A percentile compares a stretch with the other conserved stretches of the same genome.
Conservation (phyloP, 2,329 filamentous ascomycete genomes). For the Sporothrix variecibatus region DNA sequence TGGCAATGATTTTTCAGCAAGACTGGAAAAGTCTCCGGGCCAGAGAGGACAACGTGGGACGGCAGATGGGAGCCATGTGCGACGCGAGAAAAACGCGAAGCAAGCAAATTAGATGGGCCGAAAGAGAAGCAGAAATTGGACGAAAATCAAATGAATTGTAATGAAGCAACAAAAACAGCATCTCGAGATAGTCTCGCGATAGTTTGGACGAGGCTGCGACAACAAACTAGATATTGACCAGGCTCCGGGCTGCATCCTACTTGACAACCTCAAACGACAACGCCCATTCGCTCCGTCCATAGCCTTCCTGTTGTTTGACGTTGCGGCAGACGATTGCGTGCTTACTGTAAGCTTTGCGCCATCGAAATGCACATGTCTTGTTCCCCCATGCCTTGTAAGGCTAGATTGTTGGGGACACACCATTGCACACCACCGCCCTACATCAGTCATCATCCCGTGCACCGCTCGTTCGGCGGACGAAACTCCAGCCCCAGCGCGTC, state of each 20-base stretch:
- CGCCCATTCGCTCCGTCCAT: slow-evolving; percentile 14
- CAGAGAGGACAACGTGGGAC: background rate
- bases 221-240: background rate
- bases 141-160: background rate
- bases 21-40: slow-evolving; percentile 8
- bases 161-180: background rate
- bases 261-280: background rate
- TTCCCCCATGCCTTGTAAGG: background rate
- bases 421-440: background rate
- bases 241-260: background rate
- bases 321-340: slow-evolving; percentile 11
- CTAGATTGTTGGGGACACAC: background rate
- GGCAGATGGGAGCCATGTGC: background rate
- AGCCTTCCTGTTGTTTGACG: slow-evolving; percentile 46
- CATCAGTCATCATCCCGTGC: slow-evolving; percentile 50
- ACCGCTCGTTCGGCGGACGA: slow-evolving; percentile 66
- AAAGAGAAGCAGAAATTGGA: background rate
- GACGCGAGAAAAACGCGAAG: background rate
- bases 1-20: slow-evolving; percentile 10
- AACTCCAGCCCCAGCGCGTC: slow-evolving; percentile 70
- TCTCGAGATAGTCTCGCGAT: slow-evolving; percentile 14
- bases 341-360: slow-evolving; percentile 9
- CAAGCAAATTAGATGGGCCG: background rate
- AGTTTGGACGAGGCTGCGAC: slow-evolving; percentile 3
- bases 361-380: background rate